phyloP scores from a whole-genome alignment of 2,329 filamentous ascomycete species.

The Arthroderma uncinatum region DNA sequence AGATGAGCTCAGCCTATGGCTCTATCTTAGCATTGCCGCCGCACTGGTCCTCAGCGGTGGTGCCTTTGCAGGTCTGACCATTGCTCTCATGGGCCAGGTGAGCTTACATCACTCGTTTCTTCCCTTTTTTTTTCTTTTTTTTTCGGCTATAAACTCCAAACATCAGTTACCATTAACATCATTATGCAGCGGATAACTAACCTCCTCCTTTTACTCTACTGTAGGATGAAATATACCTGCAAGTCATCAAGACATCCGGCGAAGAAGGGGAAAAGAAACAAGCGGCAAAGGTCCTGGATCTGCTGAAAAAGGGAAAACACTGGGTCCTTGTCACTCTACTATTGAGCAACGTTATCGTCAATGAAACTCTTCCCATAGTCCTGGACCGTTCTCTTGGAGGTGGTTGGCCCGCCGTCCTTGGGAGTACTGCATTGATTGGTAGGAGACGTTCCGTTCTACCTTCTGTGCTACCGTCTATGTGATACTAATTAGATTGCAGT shows the following conservation, averaged over 20 bases:
- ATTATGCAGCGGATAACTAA: not conserved
- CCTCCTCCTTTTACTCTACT: not conserved
- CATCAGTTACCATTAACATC: not conserved
- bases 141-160: not conserved
- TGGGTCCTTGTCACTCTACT: constrained; percentile 95
- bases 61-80: constrained; percentile 84
- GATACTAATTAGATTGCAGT: constrained; percentile 44
- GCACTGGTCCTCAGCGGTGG: constrained; percentile 77
- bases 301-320: constrained; percentile 84
- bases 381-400: constrained; percentile 88
- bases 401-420: constrained; percentile 85
- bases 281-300: constrained; percentile 64
- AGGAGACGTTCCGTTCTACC: constrained; percentile 24
- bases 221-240: constrained; percentile 90
- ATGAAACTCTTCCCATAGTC: constrained; percentile 91
- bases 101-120: constrained; percentile 5
- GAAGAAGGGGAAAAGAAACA: constrained; percentile 78
- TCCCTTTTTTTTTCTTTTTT: not conserved
- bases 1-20: constrained; percentile 59
- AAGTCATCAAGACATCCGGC: constrained; percentile 79
- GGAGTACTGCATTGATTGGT: constrained; percentile 91
- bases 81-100: constrained; percentile 52
- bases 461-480: not conserved
- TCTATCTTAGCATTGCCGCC: constrained; percentile 68
- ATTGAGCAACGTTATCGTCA: constrained; percentile 93